Conservation (phyloP, 192 early-diverging fungal genomes). For the Coemansia umbellata region DNA sequence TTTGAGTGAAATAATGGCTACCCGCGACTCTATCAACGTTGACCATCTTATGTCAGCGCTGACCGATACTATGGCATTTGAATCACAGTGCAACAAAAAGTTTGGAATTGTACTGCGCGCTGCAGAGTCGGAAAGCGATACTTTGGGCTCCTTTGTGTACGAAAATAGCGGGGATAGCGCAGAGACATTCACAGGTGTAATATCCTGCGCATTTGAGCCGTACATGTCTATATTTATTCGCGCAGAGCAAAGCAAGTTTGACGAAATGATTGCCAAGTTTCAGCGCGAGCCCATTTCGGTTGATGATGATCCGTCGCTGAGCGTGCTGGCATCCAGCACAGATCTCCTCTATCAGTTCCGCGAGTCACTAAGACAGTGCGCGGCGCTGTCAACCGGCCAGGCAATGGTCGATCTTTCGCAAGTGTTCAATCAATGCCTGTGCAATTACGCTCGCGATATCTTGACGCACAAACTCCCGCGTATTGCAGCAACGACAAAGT, state of each 20-base stretch:
- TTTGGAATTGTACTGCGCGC: conserved; percentile 53
- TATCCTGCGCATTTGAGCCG: conserved; percentile 83
- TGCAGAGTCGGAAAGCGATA: background rate
- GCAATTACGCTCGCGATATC: conserved; percentile 72
- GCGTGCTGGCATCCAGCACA: conserved; percentile 80
- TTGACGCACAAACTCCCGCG: conserved; percentile 69
- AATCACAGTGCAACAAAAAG: conserved; percentile 72
- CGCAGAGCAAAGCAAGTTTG: conserved; percentile 67
- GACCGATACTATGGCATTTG: conserved; percentile 86
- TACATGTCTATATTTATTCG: conserved; percentile 86
- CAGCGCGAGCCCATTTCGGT: conserved; percentile 41
- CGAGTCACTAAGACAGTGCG: conserved; percentile 80
- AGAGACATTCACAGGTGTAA: conserved; percentile 63
- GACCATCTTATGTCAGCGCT: conserved; percentile 71
- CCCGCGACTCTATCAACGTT: conserved; percentile 58
- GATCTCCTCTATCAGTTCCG: conserved; percentile 92
- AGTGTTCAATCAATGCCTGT: conserved; percentile 78
- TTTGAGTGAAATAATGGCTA: conserved; percentile 58
- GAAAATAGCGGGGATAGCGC: conserved; percentile 3
- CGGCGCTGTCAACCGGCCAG: conserved; percentile 77
- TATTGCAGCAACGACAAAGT: conserved; percentile 51
- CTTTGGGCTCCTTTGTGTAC: conserved; percentile 1
- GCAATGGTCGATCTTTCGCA: conserved; percentile 81
- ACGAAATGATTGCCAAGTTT: conserved; percentile 49
- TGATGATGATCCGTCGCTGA: conserved; percentile 54